A percentile compares a stretch with the other conserved stretches of the same genome.
phyloP scores from a whole-genome alignment of 306 rosid species.

The Sicyos edulis region DNA sequence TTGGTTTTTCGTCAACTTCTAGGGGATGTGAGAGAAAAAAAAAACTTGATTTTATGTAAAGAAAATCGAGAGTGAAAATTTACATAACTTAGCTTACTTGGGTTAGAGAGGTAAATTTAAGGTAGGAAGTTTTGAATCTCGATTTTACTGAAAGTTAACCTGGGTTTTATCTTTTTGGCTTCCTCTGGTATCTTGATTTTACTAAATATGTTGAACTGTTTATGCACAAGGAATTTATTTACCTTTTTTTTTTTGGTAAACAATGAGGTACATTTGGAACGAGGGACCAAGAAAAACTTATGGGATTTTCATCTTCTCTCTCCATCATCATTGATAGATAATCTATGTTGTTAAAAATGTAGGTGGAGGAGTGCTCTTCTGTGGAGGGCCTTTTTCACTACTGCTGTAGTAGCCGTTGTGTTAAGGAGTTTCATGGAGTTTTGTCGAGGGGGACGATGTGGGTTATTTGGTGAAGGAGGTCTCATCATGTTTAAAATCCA shows the following conservation, averaged over 20 bases:
- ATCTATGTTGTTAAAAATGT: not conserved
- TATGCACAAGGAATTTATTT: not conserved
- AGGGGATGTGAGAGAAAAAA: too few relatives aligned
- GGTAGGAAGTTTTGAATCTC: not conserved
- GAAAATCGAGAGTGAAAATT: not conserved
- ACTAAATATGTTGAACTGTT: not conserved
- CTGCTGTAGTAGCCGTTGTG: conserved; percentile 76
- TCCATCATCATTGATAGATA: not conserved
- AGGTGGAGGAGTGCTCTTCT: conserved; percentile 94
- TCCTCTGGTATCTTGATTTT: not conserved
- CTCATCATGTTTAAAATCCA: conserved; percentile 60
- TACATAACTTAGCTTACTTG: not conserved
- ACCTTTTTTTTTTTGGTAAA: not conserved
- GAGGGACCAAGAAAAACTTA: not conserved
- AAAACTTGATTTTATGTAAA: not conserved
- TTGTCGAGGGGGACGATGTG: conserved; percentile 54
- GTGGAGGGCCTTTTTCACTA: conserved; percentile 77
- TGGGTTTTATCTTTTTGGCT: not conserved
- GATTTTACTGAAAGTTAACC: conserved; percentile 10
- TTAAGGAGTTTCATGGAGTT: conserved; percentile 45
- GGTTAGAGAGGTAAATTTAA: conserved; percentile 5
- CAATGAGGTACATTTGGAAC: not conserved
- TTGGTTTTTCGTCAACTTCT: too few relatives aligned
- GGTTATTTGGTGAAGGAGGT: conserved; percentile 81
- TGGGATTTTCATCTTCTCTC: conserved; percentile 10